phyloP scores from a whole-genome alignment of 768 basidiomycete genomes.

The Lentinula boryana region DNA sequence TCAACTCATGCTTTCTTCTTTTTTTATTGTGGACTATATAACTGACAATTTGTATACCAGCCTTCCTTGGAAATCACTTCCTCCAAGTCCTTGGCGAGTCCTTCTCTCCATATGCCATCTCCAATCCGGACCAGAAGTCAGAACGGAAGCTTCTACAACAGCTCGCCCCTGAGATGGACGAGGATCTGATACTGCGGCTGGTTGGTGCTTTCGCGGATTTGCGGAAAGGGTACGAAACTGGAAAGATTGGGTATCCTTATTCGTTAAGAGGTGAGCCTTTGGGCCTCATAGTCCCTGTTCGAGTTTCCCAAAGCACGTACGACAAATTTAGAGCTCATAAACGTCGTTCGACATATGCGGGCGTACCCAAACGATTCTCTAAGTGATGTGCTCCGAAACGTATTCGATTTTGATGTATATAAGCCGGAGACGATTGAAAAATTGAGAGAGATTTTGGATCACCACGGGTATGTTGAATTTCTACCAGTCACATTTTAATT shows the following conservation, averaged over 20 bases:
- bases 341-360: slow-evolving; percentile 57
- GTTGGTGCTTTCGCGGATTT: slow-evolving; percentile 64
- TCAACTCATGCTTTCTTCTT: neutral
- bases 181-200: slow-evolving; percentile 48
- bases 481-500: neutral
- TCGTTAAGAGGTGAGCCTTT: slow-evolving; percentile 49
- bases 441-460: slow-evolving; percentile 49
- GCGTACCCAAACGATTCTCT: slow-evolving; percentile 53
- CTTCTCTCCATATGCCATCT: slow-evolving; percentile 60
- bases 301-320: neutral
- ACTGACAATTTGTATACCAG: slow-evolving; percentile 22
- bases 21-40: neutral
- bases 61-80: slow-evolving; percentile 71
- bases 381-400: slow-evolving; percentile 54
- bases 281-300: neutral
- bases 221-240: slow-evolving; percentile 49
- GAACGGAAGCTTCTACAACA: slow-evolving; percentile 54
- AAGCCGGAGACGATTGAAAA: slow-evolving; percentile 60
- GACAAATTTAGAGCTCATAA: slow-evolving; percentile 48
- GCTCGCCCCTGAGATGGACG: slow-evolving; percentile 53
- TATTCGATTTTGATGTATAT: slow-evolving; percentile 69
- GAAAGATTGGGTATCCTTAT: slow-evolving; percentile 59
- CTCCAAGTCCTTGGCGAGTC: slow-evolving; percentile 66
- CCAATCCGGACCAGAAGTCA: slow-evolving; percentile 63
- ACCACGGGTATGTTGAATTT: slow-evolving; percentile 43